Conservation (phyloP, 108 stramenopile species). For the Pseudonitzschia multistriata region DNA sequence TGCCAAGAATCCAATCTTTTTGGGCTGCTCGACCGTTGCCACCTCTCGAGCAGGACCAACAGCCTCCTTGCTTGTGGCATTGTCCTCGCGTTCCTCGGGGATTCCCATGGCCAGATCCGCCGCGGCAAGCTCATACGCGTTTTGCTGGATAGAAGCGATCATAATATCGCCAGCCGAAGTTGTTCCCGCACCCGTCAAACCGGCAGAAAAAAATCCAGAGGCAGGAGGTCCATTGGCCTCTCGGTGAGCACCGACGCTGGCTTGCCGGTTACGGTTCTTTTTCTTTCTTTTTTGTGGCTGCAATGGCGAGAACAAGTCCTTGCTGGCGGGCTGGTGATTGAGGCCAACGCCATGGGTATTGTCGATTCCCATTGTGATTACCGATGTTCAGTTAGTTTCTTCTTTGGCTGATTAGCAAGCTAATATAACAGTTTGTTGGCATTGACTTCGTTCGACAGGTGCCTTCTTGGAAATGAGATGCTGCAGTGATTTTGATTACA, state of each 20-base stretch:
- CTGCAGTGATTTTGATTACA: no score
- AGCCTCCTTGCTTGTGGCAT: not conserved
- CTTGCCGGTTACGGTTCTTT: not conserved
- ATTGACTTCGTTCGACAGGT: no score
- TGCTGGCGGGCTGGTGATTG: not conserved
- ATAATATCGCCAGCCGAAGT: not conserved
- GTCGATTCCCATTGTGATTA: not conserved
- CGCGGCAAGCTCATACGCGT: not conserved
- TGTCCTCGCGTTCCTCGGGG: not conserved
- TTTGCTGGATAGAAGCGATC: not conserved
- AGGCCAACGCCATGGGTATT: slow-evolving; percentile 1
- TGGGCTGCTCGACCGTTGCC: not conserved
- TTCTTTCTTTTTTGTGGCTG: not conserved
- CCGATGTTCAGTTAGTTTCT: no score
- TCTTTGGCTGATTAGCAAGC: no score
- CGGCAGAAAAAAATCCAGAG: not conserved
- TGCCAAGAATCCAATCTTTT: not conserved
- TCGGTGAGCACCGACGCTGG: not conserved
- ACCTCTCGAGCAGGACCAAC: not conserved
- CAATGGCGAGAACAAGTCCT: not conserved
- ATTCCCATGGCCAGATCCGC: not conserved
- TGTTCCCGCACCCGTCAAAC: slow-evolving; percentile 3
- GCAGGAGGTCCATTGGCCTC: not conserved
- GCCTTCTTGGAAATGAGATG: no score
- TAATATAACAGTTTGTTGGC: no score